Evolutionary conservation across 169 alveolate genomes (phyloP), one percentile per base, ranked within the genome.

Genomic region (Toxoplasma gondii): DNA sequence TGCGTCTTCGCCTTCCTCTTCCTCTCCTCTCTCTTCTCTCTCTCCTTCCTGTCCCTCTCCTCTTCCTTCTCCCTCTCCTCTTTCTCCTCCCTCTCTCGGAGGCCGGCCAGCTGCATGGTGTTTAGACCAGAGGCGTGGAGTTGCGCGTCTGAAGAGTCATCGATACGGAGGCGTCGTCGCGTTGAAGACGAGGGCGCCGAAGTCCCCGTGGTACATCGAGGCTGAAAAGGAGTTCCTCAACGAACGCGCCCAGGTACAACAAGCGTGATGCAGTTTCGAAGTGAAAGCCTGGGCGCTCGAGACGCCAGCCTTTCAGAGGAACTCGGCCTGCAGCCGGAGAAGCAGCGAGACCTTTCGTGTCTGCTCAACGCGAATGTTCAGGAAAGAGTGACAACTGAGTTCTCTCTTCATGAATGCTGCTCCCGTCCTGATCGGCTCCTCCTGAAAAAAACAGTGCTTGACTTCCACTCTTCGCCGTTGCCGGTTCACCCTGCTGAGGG

Each of bases 121-220:
- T 39, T 36, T 24, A 17, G 78, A 83, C 49, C 93, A 86, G 58
- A 81, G 91, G 86, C 78, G 97, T 36, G 94, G 86, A 49, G 97
- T 97, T 64, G 95, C 98, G 36, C 97, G 97, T 83, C 97, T 96
- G 58, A 97, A 97, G 93, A 96, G 97, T 44, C 97, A 96, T 58
- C 96, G 98, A 36, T 96, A 96, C 91, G 97, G 97, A 86, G 98
- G 98, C 2, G 95, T 96, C n/a, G 97, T 97, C 38, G 97, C 97
- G 49, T 95, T 96, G 87, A 97, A 97, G 95, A 95, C 96, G 53
- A 97, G 97, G 81, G 98, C 98, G 44, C 98, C 97, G n/a, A 97
- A 97, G 94, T 96, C 98, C 0, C 98, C 97, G 69, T 97, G 98
- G 98, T 97, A 97, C 88, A 96, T 96, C 91, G 96, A 95, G 83